Conservation (phyloP, 1,284 basidiomycete species). For the Ustilago tritici region DNA sequence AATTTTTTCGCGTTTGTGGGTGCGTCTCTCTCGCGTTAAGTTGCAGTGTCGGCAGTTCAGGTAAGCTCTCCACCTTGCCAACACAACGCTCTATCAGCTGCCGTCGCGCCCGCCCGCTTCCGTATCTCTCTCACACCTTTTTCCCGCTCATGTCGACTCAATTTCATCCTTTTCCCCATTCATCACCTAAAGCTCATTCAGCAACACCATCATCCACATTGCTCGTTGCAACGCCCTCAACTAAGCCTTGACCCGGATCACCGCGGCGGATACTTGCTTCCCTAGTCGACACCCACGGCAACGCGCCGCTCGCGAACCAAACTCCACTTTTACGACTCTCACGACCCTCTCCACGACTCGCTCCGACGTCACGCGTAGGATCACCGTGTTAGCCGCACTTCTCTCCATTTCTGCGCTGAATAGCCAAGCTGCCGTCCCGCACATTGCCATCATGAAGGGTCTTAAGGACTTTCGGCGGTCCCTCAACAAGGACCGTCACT, state of each 20-base stretch:
- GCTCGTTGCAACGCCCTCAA: neutral
- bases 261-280: neutral
- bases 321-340: constrained; percentile 2
- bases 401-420: too few relatives aligned
- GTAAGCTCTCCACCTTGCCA: constrained; percentile 1
- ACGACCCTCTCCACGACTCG: constrained; percentile 4
- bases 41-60: constrained; percentile 2
- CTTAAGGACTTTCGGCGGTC: constrained; percentile 66
- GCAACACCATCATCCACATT: neutral
- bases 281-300: neutral
- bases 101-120: neutral
- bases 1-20: neutral
- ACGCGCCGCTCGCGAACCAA: neutral
- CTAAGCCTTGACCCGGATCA: neutral
- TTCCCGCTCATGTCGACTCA: too few relatives aligned
- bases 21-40: constrained; percentile 1
- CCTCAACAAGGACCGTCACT: constrained; percentile 62
- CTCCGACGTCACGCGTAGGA: neutral
- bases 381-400: neutral
- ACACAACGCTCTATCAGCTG: neutral
- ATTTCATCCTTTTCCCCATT: neutral
- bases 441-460: constrained; percentile 57
- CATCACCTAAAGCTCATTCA: neutral
- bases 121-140: neutral
- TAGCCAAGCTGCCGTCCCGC: neutral